Evolutionary conservation across 179 eudicot genomes (phyloP).

Genomic region (Carnegiea gigantea): DNA sequence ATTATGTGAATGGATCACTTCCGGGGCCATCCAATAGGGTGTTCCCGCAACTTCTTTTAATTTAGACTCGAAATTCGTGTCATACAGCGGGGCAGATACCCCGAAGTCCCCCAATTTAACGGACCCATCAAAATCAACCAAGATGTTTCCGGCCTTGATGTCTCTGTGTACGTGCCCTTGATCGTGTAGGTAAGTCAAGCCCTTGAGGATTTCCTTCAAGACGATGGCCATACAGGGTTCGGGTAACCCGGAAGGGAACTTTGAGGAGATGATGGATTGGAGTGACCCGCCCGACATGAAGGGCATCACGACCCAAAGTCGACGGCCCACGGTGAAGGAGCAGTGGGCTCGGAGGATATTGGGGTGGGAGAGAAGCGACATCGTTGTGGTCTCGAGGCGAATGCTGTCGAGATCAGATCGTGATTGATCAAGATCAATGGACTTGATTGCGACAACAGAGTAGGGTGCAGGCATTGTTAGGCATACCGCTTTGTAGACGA

Average conservation of each 20-base stretch:
- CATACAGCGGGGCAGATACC: constrained; percentile 67
- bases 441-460: constrained; percentile 60
- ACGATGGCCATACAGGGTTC: constrained; percentile 56
- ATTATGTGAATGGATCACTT: constrained; percentile 61
- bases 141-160: constrained; percentile 69
- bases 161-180: constrained; percentile 83
- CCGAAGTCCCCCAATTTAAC: constrained; percentile 73
- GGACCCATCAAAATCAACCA: constrained; percentile 56
- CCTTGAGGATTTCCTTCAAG: constrained; percentile 55
- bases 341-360: constrained; percentile 72
- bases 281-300: constrained; percentile 79
- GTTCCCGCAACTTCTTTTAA: constrained; percentile 59
- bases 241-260: constrained; percentile 54
- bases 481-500: constrained; percentile 71
- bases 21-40: constrained; percentile 91
- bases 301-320: constrained; percentile 85
- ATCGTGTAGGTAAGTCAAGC: constrained; percentile 58
- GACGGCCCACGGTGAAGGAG: constrained; percentile 56
- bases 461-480: constrained; percentile 36
- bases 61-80: constrained; percentile 29
- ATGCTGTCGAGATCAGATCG: constrained; percentile 50
- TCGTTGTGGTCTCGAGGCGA: constrained; percentile 54
- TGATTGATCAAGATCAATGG: constrained; percentile 63
- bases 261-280: constrained; percentile 54
- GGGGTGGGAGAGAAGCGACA: constrained; percentile 75